A percentile compares a stretch with the other conserved stretches of the same genome.
Conservation (phyloP, 2,329 filamentous ascomycete genomes). For the Incumbomyces lentus region DNA sequence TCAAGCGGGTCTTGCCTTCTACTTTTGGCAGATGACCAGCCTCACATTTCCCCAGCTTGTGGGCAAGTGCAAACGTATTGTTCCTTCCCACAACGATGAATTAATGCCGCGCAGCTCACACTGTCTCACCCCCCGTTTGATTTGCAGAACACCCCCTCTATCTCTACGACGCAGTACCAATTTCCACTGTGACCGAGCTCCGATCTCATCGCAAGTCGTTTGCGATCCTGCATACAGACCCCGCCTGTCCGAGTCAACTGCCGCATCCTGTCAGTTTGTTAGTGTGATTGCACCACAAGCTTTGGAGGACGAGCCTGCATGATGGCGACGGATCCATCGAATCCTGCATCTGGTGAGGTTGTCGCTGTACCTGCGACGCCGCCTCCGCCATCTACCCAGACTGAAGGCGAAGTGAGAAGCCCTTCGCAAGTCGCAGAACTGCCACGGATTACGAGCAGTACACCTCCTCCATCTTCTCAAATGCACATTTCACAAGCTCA, state of each 20-base stretch:
- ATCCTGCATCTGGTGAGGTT: background rate
- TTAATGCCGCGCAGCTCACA: background rate
- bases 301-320: background rate
- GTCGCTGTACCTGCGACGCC: constrained; percentile 8
- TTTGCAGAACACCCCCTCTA: background rate
- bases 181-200: no score
- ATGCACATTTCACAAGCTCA: constrained; percentile 26
- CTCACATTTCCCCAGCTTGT: background rate
- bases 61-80: no score
- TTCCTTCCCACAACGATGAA: constrained; percentile 17
- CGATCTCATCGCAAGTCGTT: no score
- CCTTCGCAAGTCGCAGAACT: constrained; percentile 57
- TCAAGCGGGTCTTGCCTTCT: background rate
- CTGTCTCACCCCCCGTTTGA: no score
- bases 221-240: no score
- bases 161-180: background rate
- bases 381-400: constrained; percentile 26
- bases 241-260: no score
- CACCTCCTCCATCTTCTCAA: constrained; percentile 32
- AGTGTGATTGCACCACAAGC: background rate
- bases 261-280: background rate
- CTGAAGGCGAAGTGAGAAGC: constrained; percentile 39
- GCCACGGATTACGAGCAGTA: constrained; percentile 32
- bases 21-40: background rate
- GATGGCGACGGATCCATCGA: background rate